Conservation (phyloP, 2,329 filamentous ascomycete species). For the Diplodia sapinea region DNA sequence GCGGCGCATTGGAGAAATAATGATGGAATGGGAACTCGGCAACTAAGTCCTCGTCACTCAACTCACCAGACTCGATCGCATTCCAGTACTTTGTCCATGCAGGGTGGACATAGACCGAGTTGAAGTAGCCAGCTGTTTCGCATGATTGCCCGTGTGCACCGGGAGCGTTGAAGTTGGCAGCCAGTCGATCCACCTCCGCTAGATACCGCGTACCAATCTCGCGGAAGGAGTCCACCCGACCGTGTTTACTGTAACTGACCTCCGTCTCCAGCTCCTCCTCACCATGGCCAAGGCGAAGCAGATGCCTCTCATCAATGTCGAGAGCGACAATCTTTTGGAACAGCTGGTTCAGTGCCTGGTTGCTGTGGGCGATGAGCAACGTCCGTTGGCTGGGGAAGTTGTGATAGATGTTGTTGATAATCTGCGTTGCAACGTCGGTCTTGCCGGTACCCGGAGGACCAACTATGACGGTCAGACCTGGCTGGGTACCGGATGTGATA, state of each 20-base stretch:
- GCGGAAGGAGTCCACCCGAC: conserved; percentile 91
- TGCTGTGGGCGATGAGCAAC: conserved; percentile 91
- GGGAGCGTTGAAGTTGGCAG: conserved; percentile 81
- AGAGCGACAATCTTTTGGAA: conserved; percentile 98
- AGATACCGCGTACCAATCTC: conserved; percentile 82
- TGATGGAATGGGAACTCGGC: conserved; percentile 82
- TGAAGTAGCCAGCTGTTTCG: conserved; percentile 96
- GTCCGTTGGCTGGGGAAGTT: conserved; percentile 95
- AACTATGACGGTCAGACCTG: conserved; percentile 90
- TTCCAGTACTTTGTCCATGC: conserved; percentile 87
- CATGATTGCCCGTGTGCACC: conserved; percentile 96
- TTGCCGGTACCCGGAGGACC: conserved; percentile 97
- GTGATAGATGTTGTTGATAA: conserved; percentile 98
- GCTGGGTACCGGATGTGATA: conserved; percentile 91
- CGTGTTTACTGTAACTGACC: conserved; percentile 89
- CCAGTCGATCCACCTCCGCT: conserved; percentile 82
- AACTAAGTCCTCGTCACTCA: conserved; percentile 67
- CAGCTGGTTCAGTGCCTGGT: conserved; percentile 95
- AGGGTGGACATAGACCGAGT: conserved; percentile 86
- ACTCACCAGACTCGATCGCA: conserved; percentile 61
- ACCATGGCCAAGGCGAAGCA: conserved; percentile 89
- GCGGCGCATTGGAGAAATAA: conserved; percentile 87
- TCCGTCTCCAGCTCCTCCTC: conserved; percentile 92
- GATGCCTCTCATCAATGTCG: conserved; percentile 93
- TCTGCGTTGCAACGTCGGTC: conserved; percentile 98